phyloP scores from a whole-genome alignment of 2,329 filamentous ascomycete genomes.

The Lithohypha guttulata region DNA sequence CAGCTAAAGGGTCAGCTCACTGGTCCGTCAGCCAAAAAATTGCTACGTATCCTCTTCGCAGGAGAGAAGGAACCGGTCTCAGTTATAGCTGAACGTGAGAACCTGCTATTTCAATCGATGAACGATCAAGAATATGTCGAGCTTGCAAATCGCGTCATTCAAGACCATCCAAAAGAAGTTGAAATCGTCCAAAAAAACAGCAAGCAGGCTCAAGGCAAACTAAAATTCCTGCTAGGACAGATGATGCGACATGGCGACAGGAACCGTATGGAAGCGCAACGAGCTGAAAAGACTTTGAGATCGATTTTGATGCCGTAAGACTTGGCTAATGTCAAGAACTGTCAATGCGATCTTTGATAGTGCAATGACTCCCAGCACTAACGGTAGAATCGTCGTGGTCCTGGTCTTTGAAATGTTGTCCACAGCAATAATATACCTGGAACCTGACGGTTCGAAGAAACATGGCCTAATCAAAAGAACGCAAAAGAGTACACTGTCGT shows the following conservation, averaged over 20 bases:
- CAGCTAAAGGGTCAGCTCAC: slow-evolving; percentile 38
- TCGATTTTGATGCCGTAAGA: slow-evolving; percentile 18
- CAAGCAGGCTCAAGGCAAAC: slow-evolving; percentile 46
- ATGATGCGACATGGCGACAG: slow-evolving; percentile 53
- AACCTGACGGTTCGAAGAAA: no score
- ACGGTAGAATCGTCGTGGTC: no score
- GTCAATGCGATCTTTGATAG: no score
- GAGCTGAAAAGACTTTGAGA: slow-evolving; percentile 45
- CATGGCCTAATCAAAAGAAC: no score
- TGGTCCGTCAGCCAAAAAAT: slow-evolving; percentile 48
- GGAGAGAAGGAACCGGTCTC: slow-evolving; percentile 39
- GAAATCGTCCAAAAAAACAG: slow-evolving; percentile 48
- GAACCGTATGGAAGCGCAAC: slow-evolving; percentile 51
- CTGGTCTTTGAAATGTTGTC: no score
- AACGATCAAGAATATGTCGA: slow-evolving; percentile 45
- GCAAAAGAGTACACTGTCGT: no score
- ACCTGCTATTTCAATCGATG: slow-evolving; percentile 45
- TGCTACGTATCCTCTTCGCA: slow-evolving; percentile 46
- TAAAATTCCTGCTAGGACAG: slow-evolving; percentile 58
- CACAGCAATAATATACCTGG: no score
- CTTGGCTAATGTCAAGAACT: no score
- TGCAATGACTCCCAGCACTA: no score
- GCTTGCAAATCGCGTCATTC: slow-evolving; percentile 44
- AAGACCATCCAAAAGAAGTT: slow-evolving; percentile 47
- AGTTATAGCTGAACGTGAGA: slow-evolving; percentile 46